Evolutionary conservation across 106 monocot species (phyloP), one percentile per base, ranked within the genome.

Genomic region (Phalaenopsis aphrodite): DNA sequence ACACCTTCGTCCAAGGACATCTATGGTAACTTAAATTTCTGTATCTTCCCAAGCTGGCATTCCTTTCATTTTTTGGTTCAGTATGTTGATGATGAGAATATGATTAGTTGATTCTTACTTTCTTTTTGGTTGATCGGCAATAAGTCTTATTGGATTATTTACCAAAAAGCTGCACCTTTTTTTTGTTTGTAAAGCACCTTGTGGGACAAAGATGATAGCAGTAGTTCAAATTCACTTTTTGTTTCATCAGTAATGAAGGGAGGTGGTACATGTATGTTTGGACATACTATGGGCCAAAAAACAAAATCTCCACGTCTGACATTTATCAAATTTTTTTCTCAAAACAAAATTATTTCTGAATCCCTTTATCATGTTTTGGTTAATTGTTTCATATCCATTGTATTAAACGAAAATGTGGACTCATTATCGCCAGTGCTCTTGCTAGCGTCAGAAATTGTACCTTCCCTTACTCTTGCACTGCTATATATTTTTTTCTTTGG

Each of bases 1-100:
- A 9, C 95, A 96, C 43, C 83, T 96, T 30, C 83, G 93, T 5
- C 83, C 89, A 2, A 82, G 89, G 64, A 84, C 87, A 15, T 85
- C 82, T 16, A 78, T 81, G 77, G 95, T 96, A 85, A 86, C 56
- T 45, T 8, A 74, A 45, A 5, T 74, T 74, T 43, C 19, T 74
- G 36, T 69, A 69, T 38, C 36, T 11, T 69, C 9, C 69, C 23
- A 61, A 61, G 21, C n/a, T 39, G 69, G 36, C 12, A 39, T 39
- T 69, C 39, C 69, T 36, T 69, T 69, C 69, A 39, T 69, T 12
- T 69, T 69, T 69, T 5, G 30, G 61, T 61, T 69, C 23, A 38
- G 38, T 39, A 38, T 69, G 69, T 69, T 69, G 69, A 38, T 69
- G 69, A 69, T 12, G 69, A 69, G 69, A 69, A 69, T 69, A 69